A percentile compares a stretch with the other conserved stretches of the same genome.
These are phyloP conservation scores for Bipolaris sorokiniana DNA, from an alignment of 2,329 filamentous ascomycete genomes.

Conservation along the genomic window DNA sequence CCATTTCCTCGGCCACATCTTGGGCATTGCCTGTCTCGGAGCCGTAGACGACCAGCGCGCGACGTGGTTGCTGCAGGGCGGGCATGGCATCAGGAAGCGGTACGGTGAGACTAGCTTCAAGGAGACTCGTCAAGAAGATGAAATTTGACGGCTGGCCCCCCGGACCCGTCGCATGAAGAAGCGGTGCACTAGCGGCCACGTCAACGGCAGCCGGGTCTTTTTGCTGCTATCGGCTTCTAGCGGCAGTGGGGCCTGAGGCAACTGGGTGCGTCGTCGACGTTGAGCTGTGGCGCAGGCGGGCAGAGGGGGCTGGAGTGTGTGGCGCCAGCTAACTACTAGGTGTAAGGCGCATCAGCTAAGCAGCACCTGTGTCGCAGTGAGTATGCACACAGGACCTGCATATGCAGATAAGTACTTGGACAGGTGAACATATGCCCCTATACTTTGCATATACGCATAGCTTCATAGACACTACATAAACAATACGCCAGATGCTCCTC, in stretches of 20 bases:
- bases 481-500: not conserved
- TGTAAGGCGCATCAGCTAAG: not conserved
- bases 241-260: constrained; percentile 20
- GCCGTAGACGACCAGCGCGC: constrained; percentile 80
- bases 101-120: constrained; percentile 31
- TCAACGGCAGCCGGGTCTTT: constrained; percentile 34
- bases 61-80: constrained; percentile 35
- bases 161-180: constrained; percentile 22
- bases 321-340: constrained; percentile 1
- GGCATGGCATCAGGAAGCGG: constrained; percentile 9
- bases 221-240: constrained; percentile 26
- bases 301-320: not conserved
- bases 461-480: too few relatives aligned
- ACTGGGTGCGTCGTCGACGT: not conserved
- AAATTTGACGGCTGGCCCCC: constrained; percentile 28
- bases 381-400: not conserved
- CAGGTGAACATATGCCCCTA: not conserved
- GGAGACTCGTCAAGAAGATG: constrained; percentile 11
- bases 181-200: constrained; percentile 39
- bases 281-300: constrained; percentile 7
- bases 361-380: not conserved
- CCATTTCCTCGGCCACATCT: constrained; percentile 86
- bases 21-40: constrained; percentile 95
- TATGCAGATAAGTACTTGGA: not conserved
- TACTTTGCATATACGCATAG: too few relatives aligned